These are phyloP conservation scores for Boletus rubropictus DNA, from an alignment of 768 basidiomycete species.

Conservation along the genomic window DNA sequence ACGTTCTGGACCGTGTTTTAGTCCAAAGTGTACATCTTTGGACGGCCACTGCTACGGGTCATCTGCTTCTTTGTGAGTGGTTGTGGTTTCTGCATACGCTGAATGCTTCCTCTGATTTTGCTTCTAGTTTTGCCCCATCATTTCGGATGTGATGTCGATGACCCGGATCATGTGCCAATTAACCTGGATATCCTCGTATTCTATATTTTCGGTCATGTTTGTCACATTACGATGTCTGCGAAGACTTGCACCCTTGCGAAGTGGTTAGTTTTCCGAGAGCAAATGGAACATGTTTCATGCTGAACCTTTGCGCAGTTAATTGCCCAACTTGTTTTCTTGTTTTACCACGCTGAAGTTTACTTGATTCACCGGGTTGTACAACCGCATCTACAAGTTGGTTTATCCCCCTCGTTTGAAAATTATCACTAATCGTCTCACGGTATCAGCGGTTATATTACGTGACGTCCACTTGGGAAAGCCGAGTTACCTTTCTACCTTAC, in stretches of 20 bases:
- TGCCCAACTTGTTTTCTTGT: neutral
- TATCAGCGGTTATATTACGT: slow-evolving; percentile 4
- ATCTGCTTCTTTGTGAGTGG: slow-evolving; percentile 20
- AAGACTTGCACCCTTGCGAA: slow-evolving; percentile 1
- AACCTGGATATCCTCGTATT: slow-evolving; percentile 12
- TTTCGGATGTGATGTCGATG: slow-evolving; percentile 22
- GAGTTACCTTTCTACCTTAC: neutral
- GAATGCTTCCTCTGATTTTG: neutral
- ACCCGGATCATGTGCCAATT: slow-evolving; percentile 9
- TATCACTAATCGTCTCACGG: neutral
- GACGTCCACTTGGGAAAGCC: neutral
- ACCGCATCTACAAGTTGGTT: neutral
- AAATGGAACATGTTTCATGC: neutral
- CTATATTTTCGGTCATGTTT: slow-evolving; percentile 6
- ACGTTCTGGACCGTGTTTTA: slow-evolving; percentile 4
- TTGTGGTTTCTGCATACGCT: neutral
- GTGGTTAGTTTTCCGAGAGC: slow-evolving; percentile 1
- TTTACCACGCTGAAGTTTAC: slow-evolving; percentile 1
- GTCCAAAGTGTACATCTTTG: neutral
- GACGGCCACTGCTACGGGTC: slow-evolving; percentile 11
- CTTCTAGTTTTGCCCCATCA: slow-evolving; percentile 18
- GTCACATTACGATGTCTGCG: slow-evolving; percentile 1
- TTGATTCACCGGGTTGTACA: neutral
- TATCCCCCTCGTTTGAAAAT: neutral
- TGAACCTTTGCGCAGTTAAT: slow-evolving; percentile 5